Evolutionary conservation across 2,329 filamentous ascomycete species (phyloP), one percentile per base, ranked within the genome.

Genomic region (Madurella mycetomatis): DNA sequence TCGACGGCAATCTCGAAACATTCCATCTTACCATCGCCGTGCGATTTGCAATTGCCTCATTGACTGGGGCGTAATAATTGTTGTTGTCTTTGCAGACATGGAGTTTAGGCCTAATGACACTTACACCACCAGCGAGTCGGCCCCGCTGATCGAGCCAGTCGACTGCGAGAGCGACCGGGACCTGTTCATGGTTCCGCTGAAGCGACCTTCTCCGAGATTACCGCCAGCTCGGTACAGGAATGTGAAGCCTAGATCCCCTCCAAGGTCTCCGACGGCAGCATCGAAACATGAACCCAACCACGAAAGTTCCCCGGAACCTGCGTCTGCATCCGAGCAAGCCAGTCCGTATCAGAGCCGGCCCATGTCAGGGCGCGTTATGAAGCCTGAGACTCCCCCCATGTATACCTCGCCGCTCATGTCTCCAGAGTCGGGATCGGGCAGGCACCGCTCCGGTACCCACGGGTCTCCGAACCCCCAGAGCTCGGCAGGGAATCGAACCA

Each of bases 61-160:
- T 4, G 25, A 25, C 25, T 25, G 25, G 25, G 25, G 25, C 7
- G n/a, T 42, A 47, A 42, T 17, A 42, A 12, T 12, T 40, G 13
- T 16, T 19, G 17, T 2, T 2, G 18, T 18, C 13, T 41, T 30
- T 17, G 3, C 2, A 8, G 48, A 17, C 16, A 58, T 60, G 54
- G 59, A 54, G 32, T 59, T 54, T 39, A 53, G 44, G 44, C 54
- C 49, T 2, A 59, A 54, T 41, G 51, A 55, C 16, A 30, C 15
- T 9, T 60, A 47, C 39, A 42, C 54, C 56, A 60, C 58, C 34
- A 60, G 59, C 52, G 59, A 60, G 45, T 53, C 59, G 41, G 56
- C 59, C 7, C 59, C 59, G 17, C 52, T 60, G 5, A 60, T 60
- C 18, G 47, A 55, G 49, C 51, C 59, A 8, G 42, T 60, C 45